Percentiles rank a stretch among this genome's conserved stretches.
These are phyloP conservation scores for Penicillium digitatum DNA, from an alignment of 2,329 filamentous ascomycete species.

Conservation along the genomic window DNA sequence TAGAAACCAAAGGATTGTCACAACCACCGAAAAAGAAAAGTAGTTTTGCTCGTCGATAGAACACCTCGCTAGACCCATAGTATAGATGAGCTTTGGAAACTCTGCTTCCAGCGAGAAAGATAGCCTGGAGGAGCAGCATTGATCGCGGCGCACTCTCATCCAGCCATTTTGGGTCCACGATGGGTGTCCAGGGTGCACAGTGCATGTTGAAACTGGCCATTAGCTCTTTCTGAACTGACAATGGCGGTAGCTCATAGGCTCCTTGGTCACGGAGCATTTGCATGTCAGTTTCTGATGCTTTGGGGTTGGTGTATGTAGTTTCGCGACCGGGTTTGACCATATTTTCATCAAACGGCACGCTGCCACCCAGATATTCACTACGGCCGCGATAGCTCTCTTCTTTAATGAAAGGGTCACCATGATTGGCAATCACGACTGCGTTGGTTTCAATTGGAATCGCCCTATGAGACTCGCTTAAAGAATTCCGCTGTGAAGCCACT, in stretches of 20 bases:
- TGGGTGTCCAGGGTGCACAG: constrained; percentile 43
- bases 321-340: constrained; percentile 28
- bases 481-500: constrained; percentile 5
- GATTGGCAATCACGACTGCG: neutral
- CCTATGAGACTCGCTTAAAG: constrained; percentile 2
- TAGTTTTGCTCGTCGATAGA: constrained; percentile 33
- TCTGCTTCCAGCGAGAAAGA: constrained; percentile 43
- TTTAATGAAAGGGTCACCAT: constrained; percentile 22
- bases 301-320: constrained; percentile 21
- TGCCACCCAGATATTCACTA: constrained; percentile 25
- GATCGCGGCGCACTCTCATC: constrained; percentile 30
- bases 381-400: constrained; percentile 29
- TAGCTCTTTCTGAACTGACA: constrained; percentile 33
- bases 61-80: constrained; percentile 31
- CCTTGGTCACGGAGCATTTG: constrained; percentile 26
- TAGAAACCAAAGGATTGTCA: constrained; percentile 40
- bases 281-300: constrained; percentile 19
- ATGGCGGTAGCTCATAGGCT: constrained; percentile 22
- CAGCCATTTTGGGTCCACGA: constrained; percentile 41
- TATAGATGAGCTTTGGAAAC: constrained; percentile 32
- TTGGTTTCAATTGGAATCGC: constrained; percentile 1
- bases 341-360: constrained; percentile 28
- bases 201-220: constrained; percentile 41
- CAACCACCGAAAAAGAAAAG: constrained; percentile 34
- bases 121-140: constrained; percentile 32